These are phyloP conservation scores for Orbilia quercus DNA, from an alignment of 2,329 filamentous ascomycete genomes.

Conservation along the genomic window DNA sequence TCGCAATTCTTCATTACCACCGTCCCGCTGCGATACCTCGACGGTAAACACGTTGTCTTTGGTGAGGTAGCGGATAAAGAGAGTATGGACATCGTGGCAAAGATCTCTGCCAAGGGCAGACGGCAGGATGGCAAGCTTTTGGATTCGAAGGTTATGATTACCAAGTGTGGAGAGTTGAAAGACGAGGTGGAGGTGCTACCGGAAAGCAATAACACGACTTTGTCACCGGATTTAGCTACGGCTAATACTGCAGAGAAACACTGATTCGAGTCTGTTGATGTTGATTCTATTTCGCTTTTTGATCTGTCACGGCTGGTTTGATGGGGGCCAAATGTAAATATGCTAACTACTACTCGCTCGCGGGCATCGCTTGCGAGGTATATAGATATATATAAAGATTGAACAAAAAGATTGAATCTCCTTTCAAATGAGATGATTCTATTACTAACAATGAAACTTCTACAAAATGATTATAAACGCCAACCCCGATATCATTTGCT, in stretches of 20 bases:
- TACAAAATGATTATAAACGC: background rate
- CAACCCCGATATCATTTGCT: too few species aligned
- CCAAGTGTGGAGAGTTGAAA: constrained; percentile 29
- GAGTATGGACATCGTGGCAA: constrained; percentile 57
- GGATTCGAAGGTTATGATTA: constrained; percentile 40
- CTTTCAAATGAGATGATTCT: constrained; percentile 6
- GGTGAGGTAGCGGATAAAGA: constrained; percentile 73
- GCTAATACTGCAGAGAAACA: too few species aligned
- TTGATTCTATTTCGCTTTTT: too few species aligned
- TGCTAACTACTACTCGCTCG: background rate
- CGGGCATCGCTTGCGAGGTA: background rate
- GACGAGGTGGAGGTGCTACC: background rate
- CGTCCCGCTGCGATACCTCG: constrained; percentile 65
- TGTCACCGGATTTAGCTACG: too few species aligned
- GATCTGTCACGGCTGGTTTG: too few species aligned
- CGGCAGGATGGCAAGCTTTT: constrained; percentile 53
- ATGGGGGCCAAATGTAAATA: constrained; percentile 21
- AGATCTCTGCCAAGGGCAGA: constrained; percentile 56
- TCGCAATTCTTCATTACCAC: constrained; percentile 80
- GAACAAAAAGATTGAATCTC: constrained; percentile 32
- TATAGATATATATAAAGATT: constrained; percentile 11
- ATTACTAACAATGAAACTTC: background rate
- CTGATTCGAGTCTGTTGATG: too few species aligned
- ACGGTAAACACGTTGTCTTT: constrained; percentile 86
- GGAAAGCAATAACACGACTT: background rate